Evolutionary conservation across 2,329 filamentous ascomycete genomes (phyloP), one percentile per base, ranked within the genome.

Genomic region (Colletotrichum graminicola): DNA sequence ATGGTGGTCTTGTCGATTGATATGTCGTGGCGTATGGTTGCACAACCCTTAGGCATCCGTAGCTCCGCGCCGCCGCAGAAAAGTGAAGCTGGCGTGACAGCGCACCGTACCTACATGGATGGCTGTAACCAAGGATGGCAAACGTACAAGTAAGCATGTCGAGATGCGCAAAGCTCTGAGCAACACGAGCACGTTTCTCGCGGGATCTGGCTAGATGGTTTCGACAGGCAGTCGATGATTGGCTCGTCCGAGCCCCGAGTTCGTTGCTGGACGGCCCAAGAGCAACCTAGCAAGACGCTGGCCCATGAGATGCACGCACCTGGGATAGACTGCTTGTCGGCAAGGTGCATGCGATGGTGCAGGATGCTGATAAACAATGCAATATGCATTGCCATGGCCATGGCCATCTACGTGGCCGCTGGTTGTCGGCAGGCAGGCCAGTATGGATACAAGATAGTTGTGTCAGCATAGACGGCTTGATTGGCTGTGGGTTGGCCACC

Each of bases 11-110:
- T n/a, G 60, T 29, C 26, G n/a, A 39, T 10, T 39, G 47, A 5
- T 29, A 16, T 68, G 55, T 36, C 29, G 55, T 66, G 55, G 62
- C 47, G 55, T 51, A 16, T 12, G 21, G n/a, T 49, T 70, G 55
- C 62, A 67, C 32, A 10, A 45, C 39, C 8, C n/a, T 49, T 45
- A 26, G 56, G 8, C 52, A 32, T 45, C 43, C 52, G n/a, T 47
- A 69, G 64, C 45, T 47, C 16, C 39, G 41, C 23, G 32, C 36
- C 29, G 43, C 64, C 39, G 45, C 32, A 59, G 54, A 34, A 52
- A 63, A 52, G 51, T 59, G 49, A 57, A 62, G 57, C 51, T 67
- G 49, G 59, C 43, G 34, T 68, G 64, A 71, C 64, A 63, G 68
- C 68, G 59, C 65, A 68, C 57, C 59, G 18, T 45, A 63, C 49